A percentile compares a stretch with the other conserved stretches of the same genome.
Conservation (phyloP, 2,329 filamentous ascomycete genomes). For the Verticillium tricorpus region DNA sequence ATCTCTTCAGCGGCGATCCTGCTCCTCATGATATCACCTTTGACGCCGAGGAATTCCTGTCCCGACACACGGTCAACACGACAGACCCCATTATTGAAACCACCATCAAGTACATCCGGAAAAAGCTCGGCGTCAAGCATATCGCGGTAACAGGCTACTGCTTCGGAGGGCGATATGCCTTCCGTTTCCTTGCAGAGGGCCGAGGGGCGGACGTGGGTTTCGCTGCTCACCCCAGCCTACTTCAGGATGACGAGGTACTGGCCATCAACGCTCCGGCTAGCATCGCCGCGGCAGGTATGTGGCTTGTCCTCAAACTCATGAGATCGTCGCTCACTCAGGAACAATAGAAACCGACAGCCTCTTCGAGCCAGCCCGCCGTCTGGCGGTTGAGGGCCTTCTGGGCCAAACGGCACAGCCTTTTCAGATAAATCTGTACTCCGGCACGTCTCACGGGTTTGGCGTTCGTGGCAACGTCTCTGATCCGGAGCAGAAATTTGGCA, state of each 20-base stretch:
- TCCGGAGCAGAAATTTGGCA: conserved; percentile 57
- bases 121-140: conserved; percentile 42
- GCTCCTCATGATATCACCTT: conserved; percentile 36
- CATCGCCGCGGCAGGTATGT: conserved; percentile 56
- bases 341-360: conserved; percentile 50
- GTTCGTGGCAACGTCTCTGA: conserved; percentile 58
- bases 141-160: conserved; percentile 60
- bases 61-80: conserved; percentile 29
- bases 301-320: background rate
- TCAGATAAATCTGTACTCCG: conserved; percentile 53
- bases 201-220: conserved; percentile 54
- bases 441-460: conserved; percentile 69
- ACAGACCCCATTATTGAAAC: conserved; percentile 44
- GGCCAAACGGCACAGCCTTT: conserved; percentile 49
- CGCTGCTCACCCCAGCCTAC: conserved; percentile 60
- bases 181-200: conserved; percentile 47
- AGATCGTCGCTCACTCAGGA: conserved; percentile 2
- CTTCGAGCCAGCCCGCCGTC: conserved; percentile 51
- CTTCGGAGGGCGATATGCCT: conserved; percentile 57
- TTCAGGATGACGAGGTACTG: conserved; percentile 54
- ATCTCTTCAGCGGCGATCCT: conserved; percentile 58
- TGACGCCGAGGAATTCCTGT: conserved; percentile 35
- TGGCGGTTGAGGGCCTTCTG: conserved; percentile 55
- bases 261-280: conserved; percentile 52
- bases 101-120: conserved; percentile 39